These are phyloP conservation scores for Diaporthe citri DNA, from an alignment of 2,329 filamentous ascomycete species.

Conservation along the genomic window DNA sequence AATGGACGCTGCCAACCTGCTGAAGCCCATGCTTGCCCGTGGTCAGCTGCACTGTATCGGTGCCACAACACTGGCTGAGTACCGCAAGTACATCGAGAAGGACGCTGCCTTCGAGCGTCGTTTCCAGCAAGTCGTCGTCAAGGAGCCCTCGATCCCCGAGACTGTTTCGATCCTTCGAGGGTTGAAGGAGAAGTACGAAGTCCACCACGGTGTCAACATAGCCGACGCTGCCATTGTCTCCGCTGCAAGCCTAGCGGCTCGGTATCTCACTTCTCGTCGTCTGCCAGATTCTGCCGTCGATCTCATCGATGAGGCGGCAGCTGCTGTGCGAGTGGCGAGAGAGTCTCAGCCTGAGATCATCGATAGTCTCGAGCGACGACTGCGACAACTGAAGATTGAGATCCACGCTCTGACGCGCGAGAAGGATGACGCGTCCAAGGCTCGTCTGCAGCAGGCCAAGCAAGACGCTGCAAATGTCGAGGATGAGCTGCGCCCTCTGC, in stretches of 20 bases:
- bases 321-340: conserved; percentile 93
- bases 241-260: conserved; percentile 89
- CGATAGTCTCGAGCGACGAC: conserved; percentile 90
- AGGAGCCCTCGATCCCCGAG: conserved; percentile 89
- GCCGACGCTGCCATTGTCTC: conserved; percentile 93
- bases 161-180: conserved; percentile 98
- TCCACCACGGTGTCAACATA: conserved; percentile 97
- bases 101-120: conserved; percentile 97
- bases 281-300: conserved; percentile 98
- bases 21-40: conserved; percentile 98
- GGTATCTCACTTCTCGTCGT: conserved; percentile 91
- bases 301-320: conserved; percentile 94
- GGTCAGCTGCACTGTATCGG: conserved; percentile 98
- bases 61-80: conserved; percentile 94
- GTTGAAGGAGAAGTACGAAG: conserved; percentile 97
- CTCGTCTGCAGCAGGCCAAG: conserved; percentile 84
- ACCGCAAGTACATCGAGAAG: conserved; percentile 99
- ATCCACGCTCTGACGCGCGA: conserved; percentile 95
- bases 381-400: conserved; percentile 94
- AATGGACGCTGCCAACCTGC: conserved; percentile 97
- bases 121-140: conserved; percentile 98
- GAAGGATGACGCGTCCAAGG: conserved; percentile 91
- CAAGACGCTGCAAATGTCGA: conserved; percentile 94
- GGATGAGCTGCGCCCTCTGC: conserved; percentile 90
- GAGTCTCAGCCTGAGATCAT: conserved; percentile 97